phyloP scores from a whole-genome alignment of 805 yeast species.

The Millerozyma miso region DNA sequence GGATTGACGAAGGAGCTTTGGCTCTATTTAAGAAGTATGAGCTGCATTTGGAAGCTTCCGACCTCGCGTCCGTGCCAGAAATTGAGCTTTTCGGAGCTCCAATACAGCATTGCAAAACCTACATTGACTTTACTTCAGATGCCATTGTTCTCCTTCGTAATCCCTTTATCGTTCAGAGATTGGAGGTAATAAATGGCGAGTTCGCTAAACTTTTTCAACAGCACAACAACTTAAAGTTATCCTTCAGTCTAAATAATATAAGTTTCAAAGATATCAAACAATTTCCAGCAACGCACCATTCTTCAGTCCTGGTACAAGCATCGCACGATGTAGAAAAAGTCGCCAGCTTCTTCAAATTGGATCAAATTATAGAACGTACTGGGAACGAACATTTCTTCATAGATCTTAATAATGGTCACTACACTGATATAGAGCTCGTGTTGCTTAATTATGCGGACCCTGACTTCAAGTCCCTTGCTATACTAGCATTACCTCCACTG shows the following conservation, averaged over 20 bases:
- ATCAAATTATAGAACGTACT: constrained; percentile 35
- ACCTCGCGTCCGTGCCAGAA: constrained; percentile 9
- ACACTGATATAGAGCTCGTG: constrained; percentile 25
- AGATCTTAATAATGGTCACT: constrained; percentile 6
- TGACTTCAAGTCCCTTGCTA: constrained; percentile 35
- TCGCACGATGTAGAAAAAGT: constrained; percentile 13
- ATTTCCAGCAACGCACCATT: constrained; percentile 8
- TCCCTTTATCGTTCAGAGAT: constrained; percentile 35
- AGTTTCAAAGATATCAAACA: constrained; percentile 31
- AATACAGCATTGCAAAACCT: constrained; percentile 25
- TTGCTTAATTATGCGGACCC: constrained; percentile 27
- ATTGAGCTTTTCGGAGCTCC: constrained; percentile 24
- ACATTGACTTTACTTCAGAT: constrained; percentile 24
- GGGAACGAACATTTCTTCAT: constrained; percentile 17
- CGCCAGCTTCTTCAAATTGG: constrained; percentile 33
- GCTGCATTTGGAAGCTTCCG: constrained; percentile 1
- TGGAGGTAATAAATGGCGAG: constrained; percentile 11
- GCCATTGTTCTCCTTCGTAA: constrained; percentile 24
- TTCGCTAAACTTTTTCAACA: constrained; percentile 15
- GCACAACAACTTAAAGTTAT: constrained; percentile 10
- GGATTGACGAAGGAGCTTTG: constrained; percentile 35
- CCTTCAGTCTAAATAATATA: constrained; percentile 26
- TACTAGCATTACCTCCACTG: constrained; percentile 21
- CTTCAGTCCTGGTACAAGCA: constrained; percentile 1
- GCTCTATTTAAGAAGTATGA: constrained; percentile 30